phyloP scores from a whole-genome alignment of 345 rosid genomes.

The Zanthoxylum bungeanum region DNA sequence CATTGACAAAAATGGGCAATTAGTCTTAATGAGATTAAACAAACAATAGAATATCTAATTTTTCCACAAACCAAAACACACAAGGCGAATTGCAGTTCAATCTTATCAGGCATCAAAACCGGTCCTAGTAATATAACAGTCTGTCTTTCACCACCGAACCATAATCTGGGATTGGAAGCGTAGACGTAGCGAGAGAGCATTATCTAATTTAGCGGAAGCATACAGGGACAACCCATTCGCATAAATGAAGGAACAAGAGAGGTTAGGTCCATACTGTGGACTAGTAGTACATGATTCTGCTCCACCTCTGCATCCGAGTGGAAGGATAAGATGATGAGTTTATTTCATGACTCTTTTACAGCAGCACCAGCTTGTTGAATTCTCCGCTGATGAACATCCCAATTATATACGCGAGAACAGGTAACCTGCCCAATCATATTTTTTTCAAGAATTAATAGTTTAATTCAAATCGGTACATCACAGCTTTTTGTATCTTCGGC shows the following conservation, averaged over 20 bases:
- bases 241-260: conserved; percentile 9
- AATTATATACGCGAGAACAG: conserved; percentile 78
- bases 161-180: neutral
- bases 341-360: conserved; percentile 40
- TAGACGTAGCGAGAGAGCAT: conserved; percentile 1
- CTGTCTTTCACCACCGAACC: conserved; percentile 8
- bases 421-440: conserved; percentile 54
- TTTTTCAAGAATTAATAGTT: neutral
- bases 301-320: neutral
- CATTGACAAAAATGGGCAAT: neutral
- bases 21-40: neutral
- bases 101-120: conserved; percentile 3
- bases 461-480: neutral
- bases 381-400: conserved; percentile 92
- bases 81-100: neutral
- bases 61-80: neutral
- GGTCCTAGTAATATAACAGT: conserved; percentile 7
- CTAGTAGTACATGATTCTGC: neutral
- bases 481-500: neutral
- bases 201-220: neutral
- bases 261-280: conserved; percentile 15
- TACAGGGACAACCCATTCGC: conserved; percentile 8
- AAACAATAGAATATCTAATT: neutral
- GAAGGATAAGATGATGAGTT: neutral
- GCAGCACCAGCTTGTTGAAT: conserved; percentile 46